Conservation (phyloP, 2,329 filamentous ascomycete genomes). For the Fonsecaea erecta region DNA sequence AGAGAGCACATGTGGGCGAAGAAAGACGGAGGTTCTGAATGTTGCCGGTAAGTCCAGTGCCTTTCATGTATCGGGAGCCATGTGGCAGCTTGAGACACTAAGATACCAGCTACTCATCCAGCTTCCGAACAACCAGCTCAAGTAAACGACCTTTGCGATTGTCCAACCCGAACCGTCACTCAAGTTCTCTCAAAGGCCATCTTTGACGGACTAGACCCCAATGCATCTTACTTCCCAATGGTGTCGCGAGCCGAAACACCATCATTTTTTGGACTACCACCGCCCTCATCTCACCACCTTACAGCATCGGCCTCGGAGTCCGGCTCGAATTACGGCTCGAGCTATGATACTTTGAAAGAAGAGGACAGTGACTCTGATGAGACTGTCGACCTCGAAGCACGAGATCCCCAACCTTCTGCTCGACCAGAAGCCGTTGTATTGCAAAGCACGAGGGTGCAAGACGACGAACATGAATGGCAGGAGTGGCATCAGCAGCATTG, state of each 20-base stretch:
- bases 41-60: slow-evolving; percentile 9
- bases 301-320: neutral
- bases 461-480: slow-evolving; percentile 16
- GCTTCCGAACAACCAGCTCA: neutral
- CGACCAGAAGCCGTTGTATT: neutral
- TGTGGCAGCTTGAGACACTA: neutral
- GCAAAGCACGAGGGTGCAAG: neutral
- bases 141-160: neutral
- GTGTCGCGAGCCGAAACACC: slow-evolving; percentile 18
- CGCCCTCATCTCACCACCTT: neutral
- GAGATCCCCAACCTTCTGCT: neutral
- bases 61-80: neutral
- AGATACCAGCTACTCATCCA: neutral
- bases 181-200: slow-evolving; percentile 6
- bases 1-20: slow-evolving; percentile 13
- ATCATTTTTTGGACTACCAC: slow-evolving; percentile 27
- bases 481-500: slow-evolving; percentile 14
- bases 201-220: slow-evolving; percentile 20
- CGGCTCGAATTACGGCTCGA: neutral
- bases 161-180: slow-evolving; percentile 17
- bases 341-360: no score
- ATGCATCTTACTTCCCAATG: slow-evolving; percentile 26
- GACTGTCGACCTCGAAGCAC: neutral
- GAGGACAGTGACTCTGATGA: neutral
- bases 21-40: slow-evolving; percentile 16